A percentile compares a stretch with the other conserved stretches of the same genome.
phyloP scores from a whole-genome alignment of 2,329 filamentous ascomycete species.

The Talaromyces sp. region DNA sequence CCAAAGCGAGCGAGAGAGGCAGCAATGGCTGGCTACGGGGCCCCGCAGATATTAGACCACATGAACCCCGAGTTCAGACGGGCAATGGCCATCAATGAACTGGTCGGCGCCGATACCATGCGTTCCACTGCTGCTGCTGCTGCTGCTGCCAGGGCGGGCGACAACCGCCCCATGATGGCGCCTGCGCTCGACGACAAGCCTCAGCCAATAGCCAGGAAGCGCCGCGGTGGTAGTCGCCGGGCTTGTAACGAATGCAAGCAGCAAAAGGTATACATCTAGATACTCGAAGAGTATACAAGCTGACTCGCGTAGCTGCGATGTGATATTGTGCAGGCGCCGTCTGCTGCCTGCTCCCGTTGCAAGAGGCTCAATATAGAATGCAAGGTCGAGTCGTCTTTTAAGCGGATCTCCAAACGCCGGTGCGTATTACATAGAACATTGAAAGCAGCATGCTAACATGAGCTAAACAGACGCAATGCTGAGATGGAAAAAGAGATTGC shows the following conservation, averaged over 20 bases:
- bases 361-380: constrained; percentile 57
- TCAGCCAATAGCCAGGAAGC: constrained; percentile 45
- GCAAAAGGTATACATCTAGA: constrained; percentile 51
- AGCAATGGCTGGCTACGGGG: constrained; percentile 9
- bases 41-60: constrained; percentile 6
- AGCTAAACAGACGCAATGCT: constrained; percentile 53
- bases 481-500: constrained; percentile 55
- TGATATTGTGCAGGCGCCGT: constrained; percentile 61
- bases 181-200: constrained; percentile 22
- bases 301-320: constrained; percentile 51
- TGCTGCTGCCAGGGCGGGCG: neutral
- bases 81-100: neutral
- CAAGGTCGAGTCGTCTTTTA: constrained; percentile 63
- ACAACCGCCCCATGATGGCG: constrained; percentile 6
- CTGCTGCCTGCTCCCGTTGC: constrained; percentile 57
- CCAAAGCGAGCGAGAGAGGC: neutral
- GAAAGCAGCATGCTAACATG: neutral
- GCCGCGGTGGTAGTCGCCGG: constrained; percentile 39
- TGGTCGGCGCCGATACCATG: constrained; percentile 7
- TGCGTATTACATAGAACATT: constrained; percentile 12
- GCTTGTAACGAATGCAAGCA: constrained; percentile 65
- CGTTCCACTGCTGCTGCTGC: constrained; percentile 2
- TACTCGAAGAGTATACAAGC: neutral
- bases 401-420: constrained; percentile 58
- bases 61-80: constrained; percentile 11